phyloP scores from a whole-genome alignment of 129 eudicot genomes.

The Centaurea solstitialis region DNA sequence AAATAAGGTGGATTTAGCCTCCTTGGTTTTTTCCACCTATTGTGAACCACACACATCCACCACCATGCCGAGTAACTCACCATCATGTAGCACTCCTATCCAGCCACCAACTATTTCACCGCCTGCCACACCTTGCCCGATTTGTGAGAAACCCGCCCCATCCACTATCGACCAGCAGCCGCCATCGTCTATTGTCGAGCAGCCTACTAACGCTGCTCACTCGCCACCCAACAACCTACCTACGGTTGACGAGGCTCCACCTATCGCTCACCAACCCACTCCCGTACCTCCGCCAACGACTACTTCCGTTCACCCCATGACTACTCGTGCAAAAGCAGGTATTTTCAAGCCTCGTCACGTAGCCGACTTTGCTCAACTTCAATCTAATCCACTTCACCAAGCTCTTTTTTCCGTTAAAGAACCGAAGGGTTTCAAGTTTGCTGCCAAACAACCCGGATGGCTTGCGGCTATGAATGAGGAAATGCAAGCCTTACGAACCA shows the following conservation, averaged over 20 bases:
- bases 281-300: background rate
- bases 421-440: background rate
- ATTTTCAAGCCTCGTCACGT: background rate
- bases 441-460: background rate
- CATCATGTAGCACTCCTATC: background rate
- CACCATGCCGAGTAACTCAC: background rate
- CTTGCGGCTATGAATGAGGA: background rate
- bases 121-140: background rate
- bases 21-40: background rate
- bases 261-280: background rate
- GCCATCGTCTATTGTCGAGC: background rate
- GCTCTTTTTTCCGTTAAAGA: background rate
- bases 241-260: too few species aligned
- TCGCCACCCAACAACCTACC: too few species aligned
- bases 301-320: background rate
- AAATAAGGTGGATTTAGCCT: background rate
- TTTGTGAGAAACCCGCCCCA: background rate
- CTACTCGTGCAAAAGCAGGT: background rate
- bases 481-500: background rate
- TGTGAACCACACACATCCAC: background rate
- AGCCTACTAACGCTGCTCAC: background rate
- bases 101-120: background rate
- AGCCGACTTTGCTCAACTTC: background rate
- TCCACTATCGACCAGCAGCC: background rate
- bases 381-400: background rate